Base-by-base conservation (phyloP, 495 filamentous ascomycete genomes). In the Elaphomyces granulatus region DNA sequence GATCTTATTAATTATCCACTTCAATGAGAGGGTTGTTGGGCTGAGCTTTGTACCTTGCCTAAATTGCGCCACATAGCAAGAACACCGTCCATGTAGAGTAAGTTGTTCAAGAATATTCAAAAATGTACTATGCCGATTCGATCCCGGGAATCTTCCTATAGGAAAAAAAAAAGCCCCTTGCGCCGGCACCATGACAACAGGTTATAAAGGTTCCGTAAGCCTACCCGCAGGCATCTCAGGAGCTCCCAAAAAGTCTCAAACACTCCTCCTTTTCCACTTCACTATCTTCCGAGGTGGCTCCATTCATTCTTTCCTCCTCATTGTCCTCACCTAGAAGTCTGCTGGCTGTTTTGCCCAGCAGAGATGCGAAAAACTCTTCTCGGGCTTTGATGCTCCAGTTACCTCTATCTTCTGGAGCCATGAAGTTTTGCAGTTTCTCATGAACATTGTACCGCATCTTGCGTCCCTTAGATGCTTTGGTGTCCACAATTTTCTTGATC, bases 391-490 rank as follows among this genome's bases (percentile, higher is more conserved):
- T 68, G 36, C 82, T 80, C 87, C 87, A 94, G 9, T 45, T 54
- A 2, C 78, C 70, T 20, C 81, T 63, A 53, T 93, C 83, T 55
- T 93, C 83, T 0, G 88, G 81, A 20, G 86, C 87, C 87, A 95
- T 94, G 54, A 96, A 96, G 62, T 95, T 95, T 65, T 90, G 83
- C 45, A 98, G 58, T 59, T 94, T 96, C 64, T 96, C 87, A 50
- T 96, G 88, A 14, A 96, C 86, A 34, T 80, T 84, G 60, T 82
- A 96, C 33, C 81, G 66, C 74, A 98, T 72, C 61, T 94, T 98
- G 37, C 90, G 66, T 3, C 90, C 90, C 63, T 96, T 96, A 49
- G 85, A 93, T 8, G 92, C 92, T 48, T 85, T 88, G 12, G 86
- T 85, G 61, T 98, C 90, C 14, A 96, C 79, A 23, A 76, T 68